Percentiles rank a stretch among this genome's conserved stretches.
Evolutionary conservation across 257 asterid species (phyloP).

Genomic region (Lantana camara): DNA sequence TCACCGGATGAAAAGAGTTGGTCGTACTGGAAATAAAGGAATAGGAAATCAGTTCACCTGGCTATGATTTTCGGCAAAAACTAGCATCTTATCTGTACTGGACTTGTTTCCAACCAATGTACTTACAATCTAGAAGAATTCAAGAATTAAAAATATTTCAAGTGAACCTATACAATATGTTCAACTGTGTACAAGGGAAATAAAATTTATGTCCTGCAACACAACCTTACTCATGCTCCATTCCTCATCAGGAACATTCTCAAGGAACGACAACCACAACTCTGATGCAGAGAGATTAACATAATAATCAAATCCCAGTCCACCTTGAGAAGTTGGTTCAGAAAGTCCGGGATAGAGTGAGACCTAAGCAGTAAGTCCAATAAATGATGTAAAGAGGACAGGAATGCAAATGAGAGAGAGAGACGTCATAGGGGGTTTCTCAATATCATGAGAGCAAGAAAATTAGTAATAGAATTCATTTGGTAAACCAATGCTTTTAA

Average conservation of each 20-base stretch:
- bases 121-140: constrained; percentile 65
- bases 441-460: not conserved
- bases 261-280: constrained; percentile 77
- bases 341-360: constrained; percentile 95
- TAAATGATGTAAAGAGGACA: constrained; percentile 21
- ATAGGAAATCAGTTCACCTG: constrained; percentile 56
- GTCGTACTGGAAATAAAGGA: constrained; percentile 1
- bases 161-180: constrained; percentile 8
- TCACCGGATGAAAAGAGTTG: not conserved
- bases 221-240: constrained; percentile 98
- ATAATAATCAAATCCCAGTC: constrained; percentile 92
- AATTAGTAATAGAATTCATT: constrained; percentile 3
- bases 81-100: constrained; percentile 74
- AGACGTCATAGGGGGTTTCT: not conserved
- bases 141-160: constrained; percentile 27
- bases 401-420: not conserved
- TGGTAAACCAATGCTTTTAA: constrained; percentile 5
- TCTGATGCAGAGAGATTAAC: constrained; percentile 93
- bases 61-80: constrained; percentile 94
- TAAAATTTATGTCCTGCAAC: constrained; percentile 21
- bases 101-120: constrained; percentile 58
- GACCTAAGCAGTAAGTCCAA: constrained; percentile 51
- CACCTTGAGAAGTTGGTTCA: constrained; percentile 89
- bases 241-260: constrained; percentile 73
- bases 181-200: constrained; percentile 21